Base-by-base conservation (phyloP, 2,329 filamentous ascomycete species). In the Coniochaeta ligniaria region DNA sequence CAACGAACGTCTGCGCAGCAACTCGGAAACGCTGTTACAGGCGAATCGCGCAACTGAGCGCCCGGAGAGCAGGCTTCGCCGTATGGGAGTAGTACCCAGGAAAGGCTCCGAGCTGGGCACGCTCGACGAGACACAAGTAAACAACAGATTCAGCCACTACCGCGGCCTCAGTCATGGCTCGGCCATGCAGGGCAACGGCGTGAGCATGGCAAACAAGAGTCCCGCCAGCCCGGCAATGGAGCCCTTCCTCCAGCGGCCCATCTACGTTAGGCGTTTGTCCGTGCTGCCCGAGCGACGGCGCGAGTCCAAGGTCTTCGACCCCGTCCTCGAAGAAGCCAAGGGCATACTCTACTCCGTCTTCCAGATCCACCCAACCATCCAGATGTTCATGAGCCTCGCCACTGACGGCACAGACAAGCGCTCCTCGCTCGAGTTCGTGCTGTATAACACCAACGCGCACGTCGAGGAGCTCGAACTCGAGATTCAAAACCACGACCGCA, bases 131-230 rank as follows among this genome's bases (percentile, higher is more conserved):
- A 80, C 76, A 9, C 81, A 85, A 66, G 80, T 76, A n/a, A 84
- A 82, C 66, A 86, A 88, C 63, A 81, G 85, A 24, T 85, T 86
- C 69, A 88, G 85, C 66, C 86, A 88, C 68, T 87, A 86, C 63
- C 82, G 86, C 58, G 85, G 86, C 16, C 75, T 88, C 41, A 88
- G 85, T 64, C 85, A 88, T 64, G 86, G 85, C n/a, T 88, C 86
- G 33, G 86, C 86, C 7, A 87, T 88, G 83, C 83, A 84, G 63
- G 81, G 80, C 22, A 76, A 74, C 38, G 72, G 76, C n/a, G 67
- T 70, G 43, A 67, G 63, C 38, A 70, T 71, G 62, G 69, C 73
- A 14, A 73, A 70, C 31, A 79, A 80, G 63, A 86, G 83, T 65
- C 84, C 85, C n/a, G 76, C 77, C 28, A 87, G 83, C 61, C 84